Evolutionary conservation across 2,329 filamentous ascomycete genomes (phyloP).

Genomic region (Penicillium sp.): DNA sequence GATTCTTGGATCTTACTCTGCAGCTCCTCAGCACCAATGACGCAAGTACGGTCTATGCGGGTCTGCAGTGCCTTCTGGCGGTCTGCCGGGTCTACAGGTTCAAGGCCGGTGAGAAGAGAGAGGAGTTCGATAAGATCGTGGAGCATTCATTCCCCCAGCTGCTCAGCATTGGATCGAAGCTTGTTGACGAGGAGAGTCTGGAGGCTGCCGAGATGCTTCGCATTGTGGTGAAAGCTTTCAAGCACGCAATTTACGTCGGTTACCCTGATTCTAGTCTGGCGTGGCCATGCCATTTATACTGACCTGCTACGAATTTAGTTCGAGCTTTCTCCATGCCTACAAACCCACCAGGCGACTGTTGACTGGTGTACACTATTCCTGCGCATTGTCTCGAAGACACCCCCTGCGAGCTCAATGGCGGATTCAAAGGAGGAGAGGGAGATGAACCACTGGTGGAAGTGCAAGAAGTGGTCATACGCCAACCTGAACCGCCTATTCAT

Average conservation of each 20-base stretch:
- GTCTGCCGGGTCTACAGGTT: constrained; percentile 94
- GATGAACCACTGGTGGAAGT: constrained; percentile 97
- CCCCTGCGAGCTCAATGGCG: constrained; percentile 67
- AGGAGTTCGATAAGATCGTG: constrained; percentile 89
- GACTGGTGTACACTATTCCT: constrained; percentile 96
- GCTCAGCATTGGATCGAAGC: constrained; percentile 73
- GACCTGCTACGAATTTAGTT: constrained; percentile 51
- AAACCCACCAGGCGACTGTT: constrained; percentile 73
- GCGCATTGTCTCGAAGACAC: constrained; percentile 74
- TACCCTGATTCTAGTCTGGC: constrained; percentile 1
- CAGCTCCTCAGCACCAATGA: constrained; percentile 81
- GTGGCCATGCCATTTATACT: constrained; percentile 17
- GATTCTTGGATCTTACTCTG: constrained; percentile 85
- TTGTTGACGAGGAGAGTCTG: constrained; percentile 81
- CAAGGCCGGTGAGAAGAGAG: constrained; percentile 69
- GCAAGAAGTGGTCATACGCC: constrained; percentile 98
- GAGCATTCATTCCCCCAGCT: constrained; percentile 82
- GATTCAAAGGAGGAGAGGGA: constrained; percentile 80
- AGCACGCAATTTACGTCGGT: constrained; percentile 91
- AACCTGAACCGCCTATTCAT: constrained; percentile 94
- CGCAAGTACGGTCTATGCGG: constrained; percentile 77
- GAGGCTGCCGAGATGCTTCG: constrained; percentile 96
- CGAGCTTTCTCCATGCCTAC: constrained; percentile 69
- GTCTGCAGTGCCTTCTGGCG: constrained; percentile 83
- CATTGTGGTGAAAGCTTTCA: constrained; percentile 90